phyloP scores from a whole-genome alignment of 2,329 filamentous ascomycete genomes.

The Ambrosiella beaveri region DNA sequence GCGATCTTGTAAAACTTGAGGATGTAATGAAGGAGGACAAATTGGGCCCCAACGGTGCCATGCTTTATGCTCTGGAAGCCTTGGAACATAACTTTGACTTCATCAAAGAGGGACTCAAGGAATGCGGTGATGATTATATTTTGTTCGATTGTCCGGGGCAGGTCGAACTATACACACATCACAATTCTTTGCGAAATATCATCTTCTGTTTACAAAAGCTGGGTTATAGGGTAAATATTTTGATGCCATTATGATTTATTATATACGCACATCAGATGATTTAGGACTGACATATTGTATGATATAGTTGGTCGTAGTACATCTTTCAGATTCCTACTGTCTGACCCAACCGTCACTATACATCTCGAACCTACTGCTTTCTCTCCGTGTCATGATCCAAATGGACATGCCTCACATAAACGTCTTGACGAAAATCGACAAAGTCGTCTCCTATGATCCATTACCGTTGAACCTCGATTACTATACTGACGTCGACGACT shows the following conservation, averaged over 20 bases:
- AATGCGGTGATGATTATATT: constrained; percentile 76
- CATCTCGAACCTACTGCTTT: constrained; percentile 82
- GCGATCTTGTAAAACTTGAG: constrained; percentile 73
- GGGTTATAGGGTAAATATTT: constrained; percentile 61
- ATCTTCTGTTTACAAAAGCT: constrained; percentile 81
- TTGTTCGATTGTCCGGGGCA: constrained; percentile 94
- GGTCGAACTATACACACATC: constrained; percentile 92
- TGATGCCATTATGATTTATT: neutral
- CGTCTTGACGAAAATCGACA: constrained; percentile 94
- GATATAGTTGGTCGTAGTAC: constrained; percentile 68
- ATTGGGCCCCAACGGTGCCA: constrained; percentile 79
- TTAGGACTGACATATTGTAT: neutral
- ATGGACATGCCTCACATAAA: constrained; percentile 95
- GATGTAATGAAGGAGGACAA: constrained; percentile 88
- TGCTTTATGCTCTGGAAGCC: constrained; percentile 88
- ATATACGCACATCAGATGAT: constrained; percentile 18
- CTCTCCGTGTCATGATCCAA: constrained; percentile 90
- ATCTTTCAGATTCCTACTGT: constrained; percentile 87
- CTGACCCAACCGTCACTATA: constrained; percentile 87
- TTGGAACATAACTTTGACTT: constrained; percentile 88
- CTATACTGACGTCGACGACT: constrained; percentile 92
- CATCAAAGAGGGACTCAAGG: constrained; percentile 65
- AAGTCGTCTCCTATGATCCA: constrained; percentile 65
- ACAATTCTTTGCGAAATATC: constrained; percentile 78
- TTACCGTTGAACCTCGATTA: constrained; percentile 92